phyloP scores from a whole-genome alignment of 1,284 basidiomycete species.

The Moesziomyces aphidis region DNA sequence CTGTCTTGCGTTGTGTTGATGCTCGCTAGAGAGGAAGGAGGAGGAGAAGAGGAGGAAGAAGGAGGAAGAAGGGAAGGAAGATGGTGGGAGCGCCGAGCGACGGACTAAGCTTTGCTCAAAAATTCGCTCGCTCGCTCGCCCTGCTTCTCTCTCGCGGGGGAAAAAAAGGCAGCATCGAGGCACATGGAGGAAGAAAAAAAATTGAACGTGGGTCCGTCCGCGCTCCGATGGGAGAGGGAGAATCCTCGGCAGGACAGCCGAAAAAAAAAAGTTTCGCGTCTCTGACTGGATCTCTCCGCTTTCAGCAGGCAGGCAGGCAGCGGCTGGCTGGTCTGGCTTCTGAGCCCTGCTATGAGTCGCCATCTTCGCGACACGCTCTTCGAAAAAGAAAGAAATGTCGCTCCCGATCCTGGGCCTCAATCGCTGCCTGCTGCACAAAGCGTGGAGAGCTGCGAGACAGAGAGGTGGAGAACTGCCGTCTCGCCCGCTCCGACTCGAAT shows the following conservation, averaged over 20 bases:
- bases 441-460: too few species aligned
- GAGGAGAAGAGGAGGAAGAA: constrained; percentile 38
- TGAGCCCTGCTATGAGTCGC: too few species aligned
- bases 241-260: neutral
- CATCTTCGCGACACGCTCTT: too few species aligned
- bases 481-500: neutral
- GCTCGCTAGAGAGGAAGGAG: constrained; percentile 54
- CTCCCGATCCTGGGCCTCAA: neutral
- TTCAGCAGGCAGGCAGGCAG: neutral
- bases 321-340: too few species aligned
- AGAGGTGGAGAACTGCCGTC: neutral
- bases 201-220: neutral
- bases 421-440: too few species aligned
- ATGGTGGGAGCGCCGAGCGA: constrained; percentile 38
- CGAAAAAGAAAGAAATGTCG: neutral
- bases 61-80: constrained; percentile 51
- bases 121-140: neutral
- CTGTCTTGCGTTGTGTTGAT: constrained; percentile 51
- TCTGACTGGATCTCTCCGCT: neutral
- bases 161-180: neutral
- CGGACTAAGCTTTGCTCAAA: constrained; percentile 24
- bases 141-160: neutral
- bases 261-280: neutral
- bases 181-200: neutral
- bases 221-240: neutral